Evolutionary conservation across 805 yeast genomes (phyloP), one percentile per base, ranked within the genome.

Genomic region (Candida sithepensis): DNA sequence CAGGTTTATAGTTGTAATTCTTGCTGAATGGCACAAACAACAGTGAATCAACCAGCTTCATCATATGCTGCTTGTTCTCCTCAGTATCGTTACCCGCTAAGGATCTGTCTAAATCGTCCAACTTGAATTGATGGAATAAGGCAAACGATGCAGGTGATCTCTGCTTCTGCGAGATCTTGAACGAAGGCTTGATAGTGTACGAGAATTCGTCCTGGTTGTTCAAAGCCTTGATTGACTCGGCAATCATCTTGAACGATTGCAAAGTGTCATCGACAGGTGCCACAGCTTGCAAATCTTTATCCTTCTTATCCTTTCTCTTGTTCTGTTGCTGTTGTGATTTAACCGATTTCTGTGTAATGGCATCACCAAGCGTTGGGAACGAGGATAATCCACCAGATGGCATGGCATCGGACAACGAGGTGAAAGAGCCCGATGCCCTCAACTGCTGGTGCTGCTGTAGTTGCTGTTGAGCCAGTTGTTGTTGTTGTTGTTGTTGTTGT

Each of bases 401-500:
- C 22, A 47, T 13, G 46, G 42, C 38, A 16, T 50, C 54, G 22
- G 34, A 30, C 14, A 30, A 30, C 5, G 34, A 30, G 14, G 42
- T 44, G 14, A 22, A 37, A 14, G 49, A 20, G 9, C 46, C 26
- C 3, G 52, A 37, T 6, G 23, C 45, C 44, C 36, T 18, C 51
- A 53, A 48, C 55, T 66, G 30, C 53, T 66, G 44, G 53, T 68
- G 65, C 59, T 67, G 56, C n/a, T n/a, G n/a, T n/a, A n/a, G n/a
- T 55, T 57, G 46, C 50, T 61, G 65, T 54, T 69, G 69, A 8
- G 46, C 49, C 36, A 51, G 53, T 21, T 52, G 54, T n/a, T 48
- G 56, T 39, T 50, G 56, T n/a, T 51, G 39, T 21, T 54, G n/a
- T n/a, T n/a, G n/a, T 56, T 53, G 60, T 83, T 91, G 91, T 84